phyloP scores from a whole-genome alignment of 345 rosid genomes.

The Hibiscus syriacus region DNA sequence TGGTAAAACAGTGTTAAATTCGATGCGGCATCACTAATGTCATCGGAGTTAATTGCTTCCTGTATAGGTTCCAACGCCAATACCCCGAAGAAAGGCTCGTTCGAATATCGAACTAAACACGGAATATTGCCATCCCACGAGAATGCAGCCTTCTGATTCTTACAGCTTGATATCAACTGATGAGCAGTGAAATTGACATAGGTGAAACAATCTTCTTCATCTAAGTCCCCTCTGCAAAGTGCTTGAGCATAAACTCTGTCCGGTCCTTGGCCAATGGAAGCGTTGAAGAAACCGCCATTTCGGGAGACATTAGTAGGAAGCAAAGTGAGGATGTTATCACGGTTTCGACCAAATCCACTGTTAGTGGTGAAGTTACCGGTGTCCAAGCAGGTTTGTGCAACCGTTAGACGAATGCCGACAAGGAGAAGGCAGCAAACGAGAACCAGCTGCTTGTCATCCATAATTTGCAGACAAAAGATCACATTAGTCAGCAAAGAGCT shows the following conservation, averaged over 20 bases:
- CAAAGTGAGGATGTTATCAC: constrained; percentile 20
- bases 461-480: background rate
- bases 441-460: background rate
- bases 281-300: constrained; percentile 21
- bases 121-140: constrained; percentile 21
- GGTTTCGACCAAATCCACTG: constrained; percentile 22
- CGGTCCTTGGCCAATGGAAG: constrained; percentile 17
- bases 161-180: constrained; percentile 21
- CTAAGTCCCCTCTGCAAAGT: constrained; percentile 30
- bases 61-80: constrained; percentile 15
- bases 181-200: constrained; percentile 14
- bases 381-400: constrained; percentile 10
- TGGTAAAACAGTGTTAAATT: constrained; percentile 18
- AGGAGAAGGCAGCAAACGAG: background rate
- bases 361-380: constrained; percentile 26
- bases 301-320: constrained; percentile 16
- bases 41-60: background rate
- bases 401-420: background rate
- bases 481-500: background rate
- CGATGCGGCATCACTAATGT: background rate
- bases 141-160: constrained; percentile 29
- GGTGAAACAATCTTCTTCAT: constrained; percentile 18
- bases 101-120: constrained; percentile 36
- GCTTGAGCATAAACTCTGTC: constrained; percentile 19
- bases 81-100: constrained; percentile 17